phyloP scores from a whole-genome alignment of 2,329 filamentous ascomycete genomes.

The Aspergillus ibericus region DNA sequence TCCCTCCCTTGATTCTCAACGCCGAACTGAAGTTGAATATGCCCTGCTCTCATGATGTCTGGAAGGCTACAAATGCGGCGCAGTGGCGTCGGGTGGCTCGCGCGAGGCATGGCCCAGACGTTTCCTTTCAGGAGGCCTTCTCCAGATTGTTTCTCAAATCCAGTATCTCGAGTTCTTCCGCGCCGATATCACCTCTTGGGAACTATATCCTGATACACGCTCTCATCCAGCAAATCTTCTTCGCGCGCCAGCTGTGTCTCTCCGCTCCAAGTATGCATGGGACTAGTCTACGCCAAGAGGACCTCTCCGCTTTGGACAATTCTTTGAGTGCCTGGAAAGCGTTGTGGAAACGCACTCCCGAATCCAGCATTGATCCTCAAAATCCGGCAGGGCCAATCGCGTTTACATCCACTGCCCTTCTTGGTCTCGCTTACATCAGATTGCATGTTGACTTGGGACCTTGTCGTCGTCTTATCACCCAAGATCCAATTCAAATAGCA shows the following conservation, averaged over 20 bases:
- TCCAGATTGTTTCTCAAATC: constrained; percentile 45
- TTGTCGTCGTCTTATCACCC: constrained; percentile 48
- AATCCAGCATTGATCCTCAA: constrained; percentile 56
- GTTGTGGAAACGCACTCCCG: constrained; percentile 54
- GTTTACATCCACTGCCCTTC: constrained; percentile 52
- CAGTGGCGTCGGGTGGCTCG: constrained; percentile 50
- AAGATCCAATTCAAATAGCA: constrained; percentile 50
- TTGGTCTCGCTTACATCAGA: constrained; percentile 50
- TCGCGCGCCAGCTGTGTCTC: constrained; percentile 50
- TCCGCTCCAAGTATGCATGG: constrained; percentile 45
- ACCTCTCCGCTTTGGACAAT: constrained; percentile 46
- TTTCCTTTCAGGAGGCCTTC: constrained; percentile 48
- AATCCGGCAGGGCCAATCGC: constrained; percentile 55
- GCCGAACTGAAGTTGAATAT: constrained; percentile 56
- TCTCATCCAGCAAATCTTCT: constrained; percentile 56
- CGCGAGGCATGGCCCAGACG: constrained; percentile 33
- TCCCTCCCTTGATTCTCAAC: constrained; percentile 58
- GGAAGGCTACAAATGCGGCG: constrained; percentile 53
- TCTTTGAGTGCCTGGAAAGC: constrained; percentile 54
- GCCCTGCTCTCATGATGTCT: constrained; percentile 56
- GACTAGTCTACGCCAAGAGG: constrained; percentile 46
- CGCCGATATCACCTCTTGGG: constrained; percentile 50
- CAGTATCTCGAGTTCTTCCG: constrained; percentile 34
- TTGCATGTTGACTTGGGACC: constrained; percentile 51
- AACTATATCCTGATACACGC: constrained; percentile 58